Evolutionary conservation across 2,329 filamentous ascomycete genomes (phyloP).

Genomic region (Hirsutella thompsonii): DNA sequence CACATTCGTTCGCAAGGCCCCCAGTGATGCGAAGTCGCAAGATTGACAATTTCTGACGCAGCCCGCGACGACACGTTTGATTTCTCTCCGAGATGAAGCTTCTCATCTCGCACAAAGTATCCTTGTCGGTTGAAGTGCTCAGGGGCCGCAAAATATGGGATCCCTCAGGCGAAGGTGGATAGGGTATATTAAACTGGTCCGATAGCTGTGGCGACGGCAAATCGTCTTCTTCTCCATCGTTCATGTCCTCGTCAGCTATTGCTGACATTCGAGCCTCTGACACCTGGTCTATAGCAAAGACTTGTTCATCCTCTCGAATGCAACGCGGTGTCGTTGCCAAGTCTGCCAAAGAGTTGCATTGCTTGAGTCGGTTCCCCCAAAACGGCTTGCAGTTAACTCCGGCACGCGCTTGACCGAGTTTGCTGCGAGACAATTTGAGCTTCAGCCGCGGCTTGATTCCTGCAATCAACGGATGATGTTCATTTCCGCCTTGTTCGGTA

Average conservation of each 20-base stretch:
- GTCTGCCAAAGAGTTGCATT: slow-evolving; percentile 19
- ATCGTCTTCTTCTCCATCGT: slow-evolving; percentile 3
- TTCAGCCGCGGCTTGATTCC: slow-evolving; percentile 16
- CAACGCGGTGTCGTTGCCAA: slow-evolving; percentile 10
- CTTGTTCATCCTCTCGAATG: slow-evolving; percentile 2
- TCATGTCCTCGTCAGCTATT: neutral
- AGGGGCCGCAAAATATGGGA: slow-evolving; percentile 5
- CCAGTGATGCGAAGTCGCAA: slow-evolving; percentile 13
- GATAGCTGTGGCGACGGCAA: slow-evolving; percentile 12
- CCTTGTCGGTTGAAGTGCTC: slow-evolving; percentile 4
- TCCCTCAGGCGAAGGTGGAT: slow-evolving; percentile 12
- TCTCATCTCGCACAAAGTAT: slow-evolving; percentile 4
- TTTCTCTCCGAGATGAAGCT: slow-evolving; percentile 4
- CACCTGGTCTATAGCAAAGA: neutral
- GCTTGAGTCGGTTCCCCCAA: slow-evolving; percentile 14
- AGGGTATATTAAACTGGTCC: slow-evolving; percentile 22
- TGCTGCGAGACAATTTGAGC: slow-evolving; percentile 19
- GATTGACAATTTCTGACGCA: slow-evolving; percentile 17
- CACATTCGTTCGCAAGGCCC: slow-evolving; percentile 3
- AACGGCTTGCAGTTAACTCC: slow-evolving; percentile 6
- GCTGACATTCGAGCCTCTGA: neutral
- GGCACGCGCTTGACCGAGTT: slow-evolving; percentile 9
- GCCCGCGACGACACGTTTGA: slow-evolving; percentile 4
- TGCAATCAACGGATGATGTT: slow-evolving; percentile 1
- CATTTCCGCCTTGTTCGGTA: no score